A percentile compares a stretch with the other conserved stretches of the same genome.
Conservation (phyloP, 148 eudicot genomes). For the Chenopodium suecicum region DNA sequence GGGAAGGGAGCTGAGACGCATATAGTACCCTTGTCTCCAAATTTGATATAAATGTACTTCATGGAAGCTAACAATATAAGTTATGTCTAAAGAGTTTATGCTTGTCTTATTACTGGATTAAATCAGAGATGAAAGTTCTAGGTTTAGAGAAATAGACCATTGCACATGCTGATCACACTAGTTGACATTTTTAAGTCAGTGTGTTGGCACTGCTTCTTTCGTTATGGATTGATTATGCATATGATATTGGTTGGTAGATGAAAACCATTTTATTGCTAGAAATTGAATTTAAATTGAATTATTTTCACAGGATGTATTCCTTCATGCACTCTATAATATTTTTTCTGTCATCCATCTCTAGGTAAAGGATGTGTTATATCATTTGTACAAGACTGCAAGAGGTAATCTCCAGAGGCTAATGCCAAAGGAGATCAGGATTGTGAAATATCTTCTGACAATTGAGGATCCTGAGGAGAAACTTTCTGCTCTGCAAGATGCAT, state of each 20-base stretch:
- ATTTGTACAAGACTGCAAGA: slow-evolving; percentile 64
- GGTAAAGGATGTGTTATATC: slow-evolving; percentile 83
- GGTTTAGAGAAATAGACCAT: not conserved
- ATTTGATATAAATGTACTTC: not conserved
- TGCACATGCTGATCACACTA: not conserved
- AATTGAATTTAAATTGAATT: no score
- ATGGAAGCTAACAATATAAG: not conserved
- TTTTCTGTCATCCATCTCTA: slow-evolving; percentile 21
- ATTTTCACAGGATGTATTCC: not conserved
- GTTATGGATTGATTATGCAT: not conserved
- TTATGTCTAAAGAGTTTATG: not conserved
- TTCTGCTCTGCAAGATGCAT: slow-evolving; percentile 72
- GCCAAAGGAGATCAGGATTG: slow-evolving; percentile 81
- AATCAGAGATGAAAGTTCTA: not conserved
- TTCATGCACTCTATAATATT: not conserved
- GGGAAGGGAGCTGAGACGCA: not conserved
- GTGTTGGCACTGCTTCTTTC: not conserved
- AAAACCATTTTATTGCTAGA: not conserved
- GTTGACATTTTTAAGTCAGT: not conserved
- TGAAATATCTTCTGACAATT: slow-evolving; percentile 70
- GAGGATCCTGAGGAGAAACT: slow-evolving; percentile 81
- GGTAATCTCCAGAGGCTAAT: slow-evolving; percentile 74
- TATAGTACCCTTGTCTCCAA: not conserved
- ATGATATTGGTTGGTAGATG: not conserved
- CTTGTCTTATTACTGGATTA: not conserved